Base-by-base conservation (phyloP, 1,284 basidiomycete genomes). In the Gomphus bonarii region DNA sequence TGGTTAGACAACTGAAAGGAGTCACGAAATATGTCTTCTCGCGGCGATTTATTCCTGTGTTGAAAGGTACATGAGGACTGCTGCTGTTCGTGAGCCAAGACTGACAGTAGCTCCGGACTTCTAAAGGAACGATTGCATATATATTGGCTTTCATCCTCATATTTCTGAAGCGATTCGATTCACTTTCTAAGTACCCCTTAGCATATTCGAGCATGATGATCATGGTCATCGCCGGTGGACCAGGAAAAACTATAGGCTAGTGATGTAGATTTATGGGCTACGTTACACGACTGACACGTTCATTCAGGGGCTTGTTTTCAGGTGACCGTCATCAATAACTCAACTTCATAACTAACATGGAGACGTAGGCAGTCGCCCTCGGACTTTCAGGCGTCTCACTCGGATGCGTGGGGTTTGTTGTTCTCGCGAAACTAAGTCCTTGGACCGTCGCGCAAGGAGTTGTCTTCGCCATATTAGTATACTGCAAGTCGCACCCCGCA, bases 401-500 rank as follows among this genome's bases (percentile, higher is more conserved):
- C 2, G 67, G 69, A 4, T 62, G 65, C 0, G 54, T 65, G 11
- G 63, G 64, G 57, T 71, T 70, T 54, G 59, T 66, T 43, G 65
- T 71, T 14, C 61, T 71, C 3, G 68, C 68, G 11, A 63, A 68
- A 31, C 61, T 71, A 20, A 59, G 57, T 9, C 54, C 60, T 51
- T 62, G 62, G 33, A 64, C 63, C 16, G 67, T 70, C 20, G 69
- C 68, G 1, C 70, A 72, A 58, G 70, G 65, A 9, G 63, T 71
- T 46, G 62, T 68, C 7, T 70, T 70, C 33, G 65, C 65, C 4
- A 44, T 66, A 30, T 61, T 68, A 47, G 60, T 70, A 20, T 70
- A 70, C 50, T n/a, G 59, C 63, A 30, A 40, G 59, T 28, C 40
- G 7, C 16, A 12, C 43, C n/a, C 8, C 44, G 16, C 16, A 14